Conservation (phyloP, 2,329 filamentous ascomycete genomes). For the Arthroderma uncinatum region DNA sequence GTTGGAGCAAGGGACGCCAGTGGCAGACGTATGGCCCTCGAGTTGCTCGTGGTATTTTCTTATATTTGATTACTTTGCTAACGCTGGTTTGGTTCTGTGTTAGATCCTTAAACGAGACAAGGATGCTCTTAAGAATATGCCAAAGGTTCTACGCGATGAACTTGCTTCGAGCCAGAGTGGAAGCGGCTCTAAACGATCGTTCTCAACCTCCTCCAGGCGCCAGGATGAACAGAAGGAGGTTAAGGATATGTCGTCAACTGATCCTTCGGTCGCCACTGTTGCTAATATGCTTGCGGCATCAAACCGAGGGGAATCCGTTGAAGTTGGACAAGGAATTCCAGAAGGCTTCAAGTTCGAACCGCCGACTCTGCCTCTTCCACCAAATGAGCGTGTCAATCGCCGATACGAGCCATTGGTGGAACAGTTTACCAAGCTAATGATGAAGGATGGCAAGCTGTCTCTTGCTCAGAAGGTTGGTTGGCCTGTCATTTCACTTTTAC, state of each 20-base stretch:
- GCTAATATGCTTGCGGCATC: constrained; percentile 27
- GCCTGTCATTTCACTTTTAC: constrained; percentile 10
- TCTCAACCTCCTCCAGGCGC: constrained; percentile 44
- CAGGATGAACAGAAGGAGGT: constrained; percentile 22
- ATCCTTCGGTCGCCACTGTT: constrained; percentile 19
- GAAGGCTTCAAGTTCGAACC: constrained; percentile 66
- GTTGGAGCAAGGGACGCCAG: constrained; percentile 53
- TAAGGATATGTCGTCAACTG: constrained; percentile 22
- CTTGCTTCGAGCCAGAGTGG: constrained; percentile 11
- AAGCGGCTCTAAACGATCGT: constrained; percentile 38
- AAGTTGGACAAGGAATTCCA: constrained; percentile 26
- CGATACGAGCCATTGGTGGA: constrained; percentile 76
- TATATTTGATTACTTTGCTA: constrained; percentile 5
- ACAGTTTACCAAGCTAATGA: constrained; percentile 82
- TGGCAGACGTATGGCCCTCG: constrained; percentile 47
- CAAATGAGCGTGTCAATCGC: constrained; percentile 56
- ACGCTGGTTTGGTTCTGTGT: constrained; percentile 9
- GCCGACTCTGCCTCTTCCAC: constrained; percentile 55
- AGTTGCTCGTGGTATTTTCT: constrained; percentile 4
- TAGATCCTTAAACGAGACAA: constrained; percentile 55
- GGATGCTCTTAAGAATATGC: constrained; percentile 50
- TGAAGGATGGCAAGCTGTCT: constrained; percentile 82
- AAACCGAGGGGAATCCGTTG: constrained; percentile 17
- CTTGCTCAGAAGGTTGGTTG: constrained; percentile 67
- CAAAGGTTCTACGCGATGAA: constrained; percentile 53